Conservation (phyloP, 2,329 filamentous ascomycete species). For the Sporothrix schenckii region DNA sequence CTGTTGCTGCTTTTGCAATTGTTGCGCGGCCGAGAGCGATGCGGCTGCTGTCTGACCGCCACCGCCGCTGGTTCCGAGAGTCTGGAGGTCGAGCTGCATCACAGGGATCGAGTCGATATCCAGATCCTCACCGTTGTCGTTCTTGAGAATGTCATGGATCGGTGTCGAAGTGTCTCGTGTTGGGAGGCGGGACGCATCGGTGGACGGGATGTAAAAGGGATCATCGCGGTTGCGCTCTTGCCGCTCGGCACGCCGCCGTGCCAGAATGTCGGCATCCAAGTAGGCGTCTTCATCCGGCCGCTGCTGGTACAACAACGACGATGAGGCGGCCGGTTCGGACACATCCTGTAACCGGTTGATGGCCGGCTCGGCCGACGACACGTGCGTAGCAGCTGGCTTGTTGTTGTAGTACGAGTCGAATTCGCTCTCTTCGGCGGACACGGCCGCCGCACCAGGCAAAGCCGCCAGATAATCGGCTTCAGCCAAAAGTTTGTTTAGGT, state of each 20-base stretch:
- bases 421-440: constrained; percentile 56
- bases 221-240: constrained; percentile 85
- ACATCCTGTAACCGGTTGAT: constrained; percentile 55
- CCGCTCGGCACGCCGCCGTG: constrained; percentile 74
- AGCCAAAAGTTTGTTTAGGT: constrained; percentile 69
- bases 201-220: constrained; percentile 81
- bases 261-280: constrained; percentile 72
- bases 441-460: constrained; percentile 40
- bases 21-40: constrained; percentile 29
- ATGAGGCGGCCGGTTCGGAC: constrained; percentile 47
- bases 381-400: constrained; percentile 54
- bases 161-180: constrained; percentile 66
- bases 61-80: constrained; percentile 43
- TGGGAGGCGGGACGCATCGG: constrained; percentile 41
- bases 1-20: constrained; percentile 25
- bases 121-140: constrained; percentile 73
- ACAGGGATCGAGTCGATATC: constrained; percentile 96
- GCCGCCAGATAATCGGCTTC: constrained; percentile 55
- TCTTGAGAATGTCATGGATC: constrained; percentile 74
- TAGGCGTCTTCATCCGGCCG: constrained; percentile 61
- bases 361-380: constrained; percentile 59
- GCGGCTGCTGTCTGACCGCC: constrained; percentile 40
- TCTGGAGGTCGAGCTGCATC: constrained; percentile 82
- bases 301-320: constrained; percentile 37
- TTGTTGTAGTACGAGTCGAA: constrained; percentile 70